Percentiles rank a stretch among this genome's conserved stretches.
Conservation (phyloP, 1,284 basidiomycete species). For the Exobasidium rhododendri region DNA sequence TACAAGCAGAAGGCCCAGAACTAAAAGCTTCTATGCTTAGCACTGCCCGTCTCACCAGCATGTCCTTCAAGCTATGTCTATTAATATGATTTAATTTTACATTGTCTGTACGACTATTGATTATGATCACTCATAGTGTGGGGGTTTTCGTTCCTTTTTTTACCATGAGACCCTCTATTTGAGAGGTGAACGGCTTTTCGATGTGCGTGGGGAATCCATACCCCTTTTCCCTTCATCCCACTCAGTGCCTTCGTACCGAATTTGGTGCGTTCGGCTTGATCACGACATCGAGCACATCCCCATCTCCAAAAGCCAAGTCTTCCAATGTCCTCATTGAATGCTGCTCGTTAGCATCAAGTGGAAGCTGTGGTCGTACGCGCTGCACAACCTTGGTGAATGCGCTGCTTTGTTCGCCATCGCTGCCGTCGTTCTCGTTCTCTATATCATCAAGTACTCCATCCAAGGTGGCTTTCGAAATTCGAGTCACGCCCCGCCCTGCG, state of each 20-base stretch:
- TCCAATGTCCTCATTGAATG: background rate
- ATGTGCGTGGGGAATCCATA: too few relatives aligned
- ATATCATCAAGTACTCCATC: background rate
- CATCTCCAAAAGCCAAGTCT: background rate
- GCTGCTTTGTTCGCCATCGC: background rate
- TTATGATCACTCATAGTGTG: too few relatives aligned
- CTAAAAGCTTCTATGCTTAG: slow-evolving; percentile 10
- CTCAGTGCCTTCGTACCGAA: too few relatives aligned
- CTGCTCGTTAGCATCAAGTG: background rate
- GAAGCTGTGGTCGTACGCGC: background rate
- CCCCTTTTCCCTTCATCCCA: too few relatives aligned
- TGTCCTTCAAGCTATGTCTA: too few relatives aligned
- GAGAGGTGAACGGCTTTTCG: too few relatives aligned
- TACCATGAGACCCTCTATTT: too few relatives aligned
- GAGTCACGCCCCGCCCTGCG: background rate
- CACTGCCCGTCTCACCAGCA: too few relatives aligned
- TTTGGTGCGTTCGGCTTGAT: too few relatives aligned
- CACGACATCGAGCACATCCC: slow-evolving; percentile 6
- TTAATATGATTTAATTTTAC: too few relatives aligned
- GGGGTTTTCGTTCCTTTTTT: too few relatives aligned
- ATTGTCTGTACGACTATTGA: too few relatives aligned
- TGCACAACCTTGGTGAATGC: background rate
- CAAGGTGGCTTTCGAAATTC: background rate
- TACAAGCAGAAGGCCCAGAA: slow-evolving; percentile 20
- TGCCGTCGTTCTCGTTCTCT: background rate